Percentiles rank a stretch among this genome's conserved stretches.
Conservation (phyloP, 2,329 filamentous ascomycete species). For the Beauveria medogensis region DNA sequence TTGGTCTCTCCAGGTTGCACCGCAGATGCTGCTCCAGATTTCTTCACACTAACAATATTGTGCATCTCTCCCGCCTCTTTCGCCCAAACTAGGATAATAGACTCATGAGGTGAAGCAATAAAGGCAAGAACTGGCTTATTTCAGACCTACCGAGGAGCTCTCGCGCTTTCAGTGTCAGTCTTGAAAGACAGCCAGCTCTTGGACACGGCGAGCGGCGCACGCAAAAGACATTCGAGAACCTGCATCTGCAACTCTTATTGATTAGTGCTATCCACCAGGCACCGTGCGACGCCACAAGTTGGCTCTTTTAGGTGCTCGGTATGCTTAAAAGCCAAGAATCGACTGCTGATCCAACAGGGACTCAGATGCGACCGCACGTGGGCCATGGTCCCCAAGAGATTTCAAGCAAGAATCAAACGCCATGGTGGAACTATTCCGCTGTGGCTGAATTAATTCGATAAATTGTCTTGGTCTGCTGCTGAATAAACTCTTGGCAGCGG, state of each 20-base stretch:
- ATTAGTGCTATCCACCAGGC: slow-evolving; percentile 1
- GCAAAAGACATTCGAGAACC: neutral
- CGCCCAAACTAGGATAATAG: neutral
- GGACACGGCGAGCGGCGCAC: neutral
- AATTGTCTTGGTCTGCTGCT: neutral
- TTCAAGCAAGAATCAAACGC: neutral
- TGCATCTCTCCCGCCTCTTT: neutral
- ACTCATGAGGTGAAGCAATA: neutral
- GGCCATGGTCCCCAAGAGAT: neutral
- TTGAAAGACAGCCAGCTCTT: neutral
- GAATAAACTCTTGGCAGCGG: neutral
- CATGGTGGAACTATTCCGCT: neutral
- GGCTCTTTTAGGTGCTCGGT: neutral
- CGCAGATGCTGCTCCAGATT: neutral
- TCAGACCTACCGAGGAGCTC: neutral
- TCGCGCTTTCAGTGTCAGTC: neutral
- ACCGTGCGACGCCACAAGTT: neutral
- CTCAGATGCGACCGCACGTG: slow-evolving; percentile 4
- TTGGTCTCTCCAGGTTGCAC: neutral
- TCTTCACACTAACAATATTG: neutral
- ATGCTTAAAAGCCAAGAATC: neutral
- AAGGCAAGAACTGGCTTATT: neutral
- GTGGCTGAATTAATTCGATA: neutral
- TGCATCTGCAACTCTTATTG: neutral
- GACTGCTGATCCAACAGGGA: slow-evolving; percentile 1